Base-by-base conservation (phyloP, 2,329 filamentous ascomycete species). In the Grosmannia clavigera region DNA sequence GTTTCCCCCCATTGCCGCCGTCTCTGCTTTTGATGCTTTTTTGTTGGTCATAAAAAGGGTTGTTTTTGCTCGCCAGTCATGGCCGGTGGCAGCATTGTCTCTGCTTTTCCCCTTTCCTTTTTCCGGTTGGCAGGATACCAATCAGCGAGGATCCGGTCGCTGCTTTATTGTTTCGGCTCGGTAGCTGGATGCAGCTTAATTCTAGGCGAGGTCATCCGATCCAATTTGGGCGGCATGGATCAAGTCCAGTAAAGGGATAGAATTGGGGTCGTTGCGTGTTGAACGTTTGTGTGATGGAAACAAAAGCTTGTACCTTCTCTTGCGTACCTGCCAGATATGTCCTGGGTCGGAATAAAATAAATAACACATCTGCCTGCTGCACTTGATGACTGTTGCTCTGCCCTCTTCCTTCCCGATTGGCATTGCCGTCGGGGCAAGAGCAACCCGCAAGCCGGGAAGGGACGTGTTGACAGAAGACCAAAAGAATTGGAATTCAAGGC, bases 131-230 rank as follows among this genome's bases (percentile, higher is more conserved):
- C 25, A 51, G 38, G 57, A 54, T 40, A 27, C 38, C 51, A 55
- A 31, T 9, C 51, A 55, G 52, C 58, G 52, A 59, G 58, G 52
- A 59, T 55, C 38, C 52, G 58, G 58, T 38, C 38, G 58, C 31
- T 27, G 22, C 27, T 40, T 6, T 4, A 12, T 3, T 10, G 22
- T 35, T 29, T 57, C 58, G 51, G 40, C 50, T 33, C 58, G 58
- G 58, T 58, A 59, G 58, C 58, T 54, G 57, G 19, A 33, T 40
- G 22, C 33, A 31, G 55, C 7, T 46, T 19, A n/a, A 46, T 19
- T 46, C 43, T 46, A 46, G 43, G 43, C 16, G 43, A 3, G 43
- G 22, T n/a, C 43, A 46, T 46, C 43, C 16, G 16, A 46, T 1
- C 19, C 19, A 19, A n/a, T n/a, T 9, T 46, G 43, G 43, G 19